Evolutionary conservation across 768 basidiomycete species (phyloP).

Genomic region (Lanmaoa pseudosensibilis): DNA sequence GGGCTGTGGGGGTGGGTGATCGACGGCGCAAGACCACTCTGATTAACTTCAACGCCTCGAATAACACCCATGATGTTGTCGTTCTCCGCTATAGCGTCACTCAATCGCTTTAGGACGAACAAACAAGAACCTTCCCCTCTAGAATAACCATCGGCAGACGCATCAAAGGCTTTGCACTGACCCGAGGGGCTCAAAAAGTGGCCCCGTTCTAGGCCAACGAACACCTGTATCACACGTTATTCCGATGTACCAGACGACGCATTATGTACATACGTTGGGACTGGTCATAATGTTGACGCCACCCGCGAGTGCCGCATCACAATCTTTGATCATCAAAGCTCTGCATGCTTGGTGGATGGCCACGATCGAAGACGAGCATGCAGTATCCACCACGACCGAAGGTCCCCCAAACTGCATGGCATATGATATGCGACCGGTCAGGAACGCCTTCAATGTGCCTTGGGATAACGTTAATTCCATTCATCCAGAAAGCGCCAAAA

Average conservation of each 20-base stretch:
- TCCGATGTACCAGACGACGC: background rate
- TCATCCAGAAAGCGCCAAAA: background rate
- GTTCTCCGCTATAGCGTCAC: slow-evolving; percentile 63
- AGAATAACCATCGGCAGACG: slow-evolving; percentile 70
- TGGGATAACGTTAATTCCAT: background rate
- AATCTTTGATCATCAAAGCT: slow-evolving; percentile 62
- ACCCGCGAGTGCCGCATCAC: slow-evolving; percentile 66
- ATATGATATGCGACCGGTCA: slow-evolving; percentile 72
- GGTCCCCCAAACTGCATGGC: slow-evolving; percentile 68
- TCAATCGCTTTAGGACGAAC: slow-evolving; percentile 70
- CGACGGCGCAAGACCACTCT: slow-evolving; percentile 62
- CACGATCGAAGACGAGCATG: slow-evolving; percentile 70
- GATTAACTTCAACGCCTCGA: slow-evolving; percentile 69
- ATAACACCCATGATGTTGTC: slow-evolving; percentile 71
- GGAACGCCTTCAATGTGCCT: slow-evolving; percentile 67
- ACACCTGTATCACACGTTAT: slow-evolving; percentile 48
- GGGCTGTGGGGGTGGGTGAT: slow-evolving; percentile 72
- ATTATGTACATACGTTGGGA: slow-evolving; percentile 55
- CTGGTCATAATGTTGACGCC: slow-evolving; percentile 73
- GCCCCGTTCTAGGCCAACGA: slow-evolving; percentile 63
- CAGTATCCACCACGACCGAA: slow-evolving; percentile 70
- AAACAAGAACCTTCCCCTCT: slow-evolving; percentile 70
- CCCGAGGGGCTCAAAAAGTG: slow-evolving; percentile 69
- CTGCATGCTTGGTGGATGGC: slow-evolving; percentile 71
- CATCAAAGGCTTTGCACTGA: slow-evolving; percentile 71